These are phyloP conservation scores for Diaporthe ilicicola DNA, from an alignment of 2,329 filamentous ascomycete genomes.

Conservation along the genomic window DNA sequence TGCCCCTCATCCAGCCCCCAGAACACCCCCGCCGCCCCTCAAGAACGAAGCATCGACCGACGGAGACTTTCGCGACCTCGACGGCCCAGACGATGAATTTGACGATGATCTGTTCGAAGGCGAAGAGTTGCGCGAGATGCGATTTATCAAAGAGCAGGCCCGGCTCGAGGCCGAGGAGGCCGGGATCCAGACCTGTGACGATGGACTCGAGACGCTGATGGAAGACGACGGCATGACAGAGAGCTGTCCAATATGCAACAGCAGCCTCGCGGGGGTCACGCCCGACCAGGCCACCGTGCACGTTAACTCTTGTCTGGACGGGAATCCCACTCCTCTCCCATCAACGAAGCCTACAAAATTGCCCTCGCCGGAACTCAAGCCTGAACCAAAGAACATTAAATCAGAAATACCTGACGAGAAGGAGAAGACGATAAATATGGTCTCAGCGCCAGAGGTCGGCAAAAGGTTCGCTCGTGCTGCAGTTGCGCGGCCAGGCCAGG, in stretches of 20 bases:
- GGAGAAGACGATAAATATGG: conserved; percentile 32
- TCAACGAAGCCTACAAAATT: conserved; percentile 31
- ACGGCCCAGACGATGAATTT: conserved; percentile 66
- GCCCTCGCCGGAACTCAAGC: conserved; percentile 31
- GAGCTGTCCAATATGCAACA: conserved; percentile 81
- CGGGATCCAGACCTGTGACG: conserved; percentile 48
- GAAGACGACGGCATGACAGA: conserved; percentile 45
- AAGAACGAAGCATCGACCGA: conserved; percentile 35
- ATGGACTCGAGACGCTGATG: conserved; percentile 42
- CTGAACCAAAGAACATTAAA: conserved; percentile 30
- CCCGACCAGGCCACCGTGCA: conserved; percentile 79
- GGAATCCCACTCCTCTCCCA: conserved; percentile 71
- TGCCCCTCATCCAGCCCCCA: conserved; percentile 16
- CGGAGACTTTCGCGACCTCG: conserved; percentile 46
- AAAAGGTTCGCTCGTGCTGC: conserved; percentile 73
- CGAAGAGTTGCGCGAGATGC: conserved; percentile 71
- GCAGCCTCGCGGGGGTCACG: conserved; percentile 66
- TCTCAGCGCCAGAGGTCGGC: conserved; percentile 51
- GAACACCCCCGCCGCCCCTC: neutral
- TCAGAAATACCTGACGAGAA: conserved; percentile 30
- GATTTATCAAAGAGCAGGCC: conserved; percentile 80
- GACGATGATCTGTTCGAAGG: conserved; percentile 61
- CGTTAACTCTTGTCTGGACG: conserved; percentile 93
- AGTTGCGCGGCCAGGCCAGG: conserved; percentile 80
- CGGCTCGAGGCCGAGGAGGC: conserved; percentile 68